Evolutionary conservation across 1,139 yeast species (phyloP), one percentile per base, ranked within the genome.

Genomic region (Suhomyces wounanorum): DNA sequence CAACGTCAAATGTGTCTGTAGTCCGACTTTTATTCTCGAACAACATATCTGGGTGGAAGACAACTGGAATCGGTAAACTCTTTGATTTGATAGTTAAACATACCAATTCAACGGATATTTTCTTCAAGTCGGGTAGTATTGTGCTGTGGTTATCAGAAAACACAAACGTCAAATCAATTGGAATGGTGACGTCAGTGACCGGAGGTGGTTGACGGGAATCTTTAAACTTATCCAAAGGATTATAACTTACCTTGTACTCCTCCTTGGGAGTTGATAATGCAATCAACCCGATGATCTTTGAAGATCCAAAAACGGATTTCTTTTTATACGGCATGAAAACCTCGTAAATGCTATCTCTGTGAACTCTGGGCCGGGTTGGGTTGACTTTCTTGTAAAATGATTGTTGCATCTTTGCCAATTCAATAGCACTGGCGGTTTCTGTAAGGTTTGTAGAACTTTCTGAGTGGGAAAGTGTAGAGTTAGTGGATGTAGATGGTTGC

Each of bases 11-110:
- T 52, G 62, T 65, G 49, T 74, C 78, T 9, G 61, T 50, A 5
- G 60, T 61, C 47, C 64, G 64, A n/a, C 65, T 58, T 41, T 64
- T 65, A 55, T 72, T 70, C 36, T 70, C 69, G 55, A 71, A 73
- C 38, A 67, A 51, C 74, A 72, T 68, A 44, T 71, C 77, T 13
- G 69, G 68, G 43, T 70, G 68, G 42, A 74, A 59, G 1, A 69
- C 74, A 8, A 72, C 59, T 1, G 79, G 79, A 25, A 74, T 71
- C 0, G 77, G 75, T 21, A 68, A 52, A 25, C 59, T 53, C 48
- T 60, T 69, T 4, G 78, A 67, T 53, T 69, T 68, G 16, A 72
- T 57, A 0, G 76, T 71, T 40, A 70, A 56, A 2, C 67, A 62
- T 7, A 67, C 62, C 14, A 75, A 52, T 37, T 73, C 75, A 3